These are phyloP conservation scores for Plenodomus biglobosus DNA, from an alignment of 2,329 filamentous ascomycete genomes.

Conservation along the genomic window DNA sequence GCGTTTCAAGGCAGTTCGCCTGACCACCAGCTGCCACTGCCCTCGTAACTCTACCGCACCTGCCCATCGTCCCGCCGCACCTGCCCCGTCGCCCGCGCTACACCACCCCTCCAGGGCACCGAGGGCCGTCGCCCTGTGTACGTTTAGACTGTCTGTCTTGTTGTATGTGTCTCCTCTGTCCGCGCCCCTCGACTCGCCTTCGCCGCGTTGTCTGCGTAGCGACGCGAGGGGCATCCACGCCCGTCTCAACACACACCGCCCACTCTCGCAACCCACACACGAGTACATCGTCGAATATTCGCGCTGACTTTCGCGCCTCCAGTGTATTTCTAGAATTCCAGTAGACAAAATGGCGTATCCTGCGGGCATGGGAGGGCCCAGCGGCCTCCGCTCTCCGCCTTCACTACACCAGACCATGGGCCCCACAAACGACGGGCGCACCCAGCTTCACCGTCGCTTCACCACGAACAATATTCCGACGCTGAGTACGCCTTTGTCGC, in stretches of 20 bases:
- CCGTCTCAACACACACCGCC: constrained; percentile 36
- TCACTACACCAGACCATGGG: constrained; percentile 71
- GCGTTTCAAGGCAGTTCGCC: neutral
- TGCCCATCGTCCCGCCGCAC: constrained; percentile 1
- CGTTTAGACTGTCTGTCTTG: constrained; percentile 15
- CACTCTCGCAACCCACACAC: constrained; percentile 35
- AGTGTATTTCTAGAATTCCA: constrained; percentile 44
- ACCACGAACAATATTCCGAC: constrained; percentile 84
- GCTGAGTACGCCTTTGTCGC: constrained; percentile 69
- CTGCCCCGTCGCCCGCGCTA: constrained; percentile 10
- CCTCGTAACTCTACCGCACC: neutral
- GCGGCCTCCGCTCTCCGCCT: constrained; percentile 73
- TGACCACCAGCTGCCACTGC: constrained; percentile 8
- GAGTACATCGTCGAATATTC: constrained; percentile 13
- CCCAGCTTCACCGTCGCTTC: constrained; percentile 83
- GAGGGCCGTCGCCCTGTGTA: constrained; percentile 34
- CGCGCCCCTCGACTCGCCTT: neutral
- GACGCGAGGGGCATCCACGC: constrained; percentile 12
- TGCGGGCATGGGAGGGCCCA: constrained; percentile 63
- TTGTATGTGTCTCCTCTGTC: constrained; percentile 22
- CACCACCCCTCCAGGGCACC: constrained; percentile 19
- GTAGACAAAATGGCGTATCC: constrained; percentile 62
- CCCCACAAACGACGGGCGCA: constrained; percentile 68
- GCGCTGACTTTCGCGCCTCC: constrained; percentile 31
- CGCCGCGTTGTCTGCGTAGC: constrained; percentile 5